Percentiles rank a stretch among this genome's conserved stretches.
These are phyloP conservation scores for Fallopia convolvulus DNA, from an alignment of 148 eudicot genomes.

Conservation along the genomic window DNA sequence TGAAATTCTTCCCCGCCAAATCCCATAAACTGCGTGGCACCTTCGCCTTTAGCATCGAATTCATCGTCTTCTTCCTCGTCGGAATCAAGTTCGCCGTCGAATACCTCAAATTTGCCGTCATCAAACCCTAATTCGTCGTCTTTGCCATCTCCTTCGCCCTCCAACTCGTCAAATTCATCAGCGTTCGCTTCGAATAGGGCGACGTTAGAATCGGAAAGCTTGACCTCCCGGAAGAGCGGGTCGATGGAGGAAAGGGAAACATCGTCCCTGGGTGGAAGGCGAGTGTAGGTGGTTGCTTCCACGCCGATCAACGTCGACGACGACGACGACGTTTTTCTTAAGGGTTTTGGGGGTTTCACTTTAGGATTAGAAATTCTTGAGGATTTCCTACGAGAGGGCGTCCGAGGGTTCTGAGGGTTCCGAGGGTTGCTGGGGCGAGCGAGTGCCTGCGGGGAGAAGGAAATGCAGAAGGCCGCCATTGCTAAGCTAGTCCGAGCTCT, in stretches of 20 bases:
- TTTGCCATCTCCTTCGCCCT: slow-evolving; percentile 18
- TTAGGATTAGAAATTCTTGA: slow-evolving; percentile 15
- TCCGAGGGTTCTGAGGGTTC: not conserved
- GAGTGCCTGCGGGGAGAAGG: slow-evolving; percentile 29
- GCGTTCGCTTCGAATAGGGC: not conserved
- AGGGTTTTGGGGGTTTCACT: not conserved
- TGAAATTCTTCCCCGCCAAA: slow-evolving; percentile 14
- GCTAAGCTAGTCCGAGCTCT: slow-evolving; percentile 4
- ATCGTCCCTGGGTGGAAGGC: slow-evolving; percentile 52
- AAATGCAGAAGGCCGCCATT: slow-evolving; percentile 30
- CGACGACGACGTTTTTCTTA: not conserved
- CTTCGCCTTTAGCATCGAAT: slow-evolving; percentile 14
- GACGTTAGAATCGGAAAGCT: slow-evolving; percentile 28
- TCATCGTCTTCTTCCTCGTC: slow-evolving; percentile 19
- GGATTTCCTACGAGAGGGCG: slow-evolving; percentile 20
- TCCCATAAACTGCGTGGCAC: slow-evolving; percentile 17
- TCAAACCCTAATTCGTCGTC: slow-evolving; percentile 11
- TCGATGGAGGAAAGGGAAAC: slow-evolving; percentile 15
- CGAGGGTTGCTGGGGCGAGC: slow-evolving; percentile 26
- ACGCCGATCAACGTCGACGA: slow-evolving; percentile 29
- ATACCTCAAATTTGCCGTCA: slow-evolving; percentile 10
- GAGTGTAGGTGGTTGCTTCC: slow-evolving; percentile 83
- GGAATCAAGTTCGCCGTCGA: slow-evolving; percentile 10
- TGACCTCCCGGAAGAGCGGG: slow-evolving; percentile 23
- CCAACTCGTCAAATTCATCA: slow-evolving; percentile 8